Conservation (phyloP, 306 rosid species). For the Dryas alaskensis region DNA sequence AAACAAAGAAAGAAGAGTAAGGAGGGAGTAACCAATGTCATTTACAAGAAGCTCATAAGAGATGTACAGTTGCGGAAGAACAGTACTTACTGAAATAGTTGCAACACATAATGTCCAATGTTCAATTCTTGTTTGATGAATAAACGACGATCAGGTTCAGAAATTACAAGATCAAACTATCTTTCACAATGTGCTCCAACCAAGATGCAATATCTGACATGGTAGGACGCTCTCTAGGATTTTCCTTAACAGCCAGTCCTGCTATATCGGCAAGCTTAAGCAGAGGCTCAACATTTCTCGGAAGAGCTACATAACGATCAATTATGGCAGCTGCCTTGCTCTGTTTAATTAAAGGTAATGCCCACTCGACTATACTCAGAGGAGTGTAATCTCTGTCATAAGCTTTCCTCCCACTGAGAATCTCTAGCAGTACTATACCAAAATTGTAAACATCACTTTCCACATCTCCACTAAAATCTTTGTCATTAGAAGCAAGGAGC, state of each 20-base stretch:
- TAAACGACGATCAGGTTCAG: neutral
- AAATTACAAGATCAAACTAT: conserved; percentile 56
- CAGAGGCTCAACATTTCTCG: conserved; percentile 79
- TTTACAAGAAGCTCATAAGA: conserved; percentile 46
- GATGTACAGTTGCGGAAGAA: conserved; percentile 51
- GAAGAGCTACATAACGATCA: conserved; percentile 59
- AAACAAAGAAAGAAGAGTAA: conserved; percentile 22
- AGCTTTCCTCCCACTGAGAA: conserved; percentile 86
- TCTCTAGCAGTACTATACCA: conserved; percentile 76
- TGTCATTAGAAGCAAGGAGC: conserved; percentile 55
- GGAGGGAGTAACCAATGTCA: conserved; percentile 25
- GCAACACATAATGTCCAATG: conserved; percentile 8
- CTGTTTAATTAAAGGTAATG: conserved; percentile 71
- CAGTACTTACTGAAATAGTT: conserved; percentile 25
- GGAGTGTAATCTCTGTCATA: conserved; percentile 62
- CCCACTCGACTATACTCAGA: conserved; percentile 74
- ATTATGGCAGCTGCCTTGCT: conserved; percentile 72
- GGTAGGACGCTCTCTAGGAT: conserved; percentile 59
- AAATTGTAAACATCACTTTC: conserved; percentile 61
- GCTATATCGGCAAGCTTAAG: conserved; percentile 81
- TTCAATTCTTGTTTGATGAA: conserved; percentile 3
- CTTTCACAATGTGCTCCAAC: conserved; percentile 84
- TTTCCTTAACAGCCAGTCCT: conserved; percentile 56
- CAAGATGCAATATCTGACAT: conserved; percentile 67
- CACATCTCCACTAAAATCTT: conserved; percentile 46